Base-by-base conservation (phyloP, 2,329 filamentous ascomycete genomes). In the Colletotrichum kahawae region DNA sequence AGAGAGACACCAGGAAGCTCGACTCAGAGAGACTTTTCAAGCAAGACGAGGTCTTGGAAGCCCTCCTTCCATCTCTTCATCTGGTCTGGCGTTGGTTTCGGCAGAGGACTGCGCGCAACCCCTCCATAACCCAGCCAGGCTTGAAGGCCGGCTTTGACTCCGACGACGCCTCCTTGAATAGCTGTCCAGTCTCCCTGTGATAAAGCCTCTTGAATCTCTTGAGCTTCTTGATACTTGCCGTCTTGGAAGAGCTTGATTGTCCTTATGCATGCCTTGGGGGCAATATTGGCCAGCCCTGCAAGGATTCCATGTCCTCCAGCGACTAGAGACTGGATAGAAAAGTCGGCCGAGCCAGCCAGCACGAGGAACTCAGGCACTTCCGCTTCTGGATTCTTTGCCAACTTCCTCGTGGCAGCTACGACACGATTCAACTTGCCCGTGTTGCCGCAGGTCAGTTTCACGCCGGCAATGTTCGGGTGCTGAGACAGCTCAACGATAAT, bases 261-360 rank as follows among this genome's bases (percentile, higher is more conserved):
- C 80, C 88, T 85, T 66, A 92, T 88, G 82, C 92, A 94, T 14
- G 92, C 88, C 80, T 90, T 92, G 36, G 93, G 93, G 4, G 92
- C 90, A 67, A 95, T 89, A 83, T 95, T 95, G 79, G 90, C 94
- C 76, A 94, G 88, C 7, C 93, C 94, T 31, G 92, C 93, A 71
- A 95, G 91, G 79, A 95, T 91, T 69, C 94, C 94, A 71, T 92
- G 91, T 10, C 92, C 93, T 57, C 93, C 93, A 9, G 89, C 93
- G 38, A 93, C 87, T 51, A 95, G 82, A 0, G 92, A 92, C 80
- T 93, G 93, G 60, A 95, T 85, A 4, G 92, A 90, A 83, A 95
- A 95, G 83, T 95, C 93, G 64, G 93, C 92, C 3, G 92, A 94
- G 67, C 93, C 93, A 29, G 92, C 93, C 79, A 95, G 89, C 77